Evolutionary conservation across 2,329 filamentous ascomycete species (phyloP).

Genomic region (Alternaria atra): DNA sequence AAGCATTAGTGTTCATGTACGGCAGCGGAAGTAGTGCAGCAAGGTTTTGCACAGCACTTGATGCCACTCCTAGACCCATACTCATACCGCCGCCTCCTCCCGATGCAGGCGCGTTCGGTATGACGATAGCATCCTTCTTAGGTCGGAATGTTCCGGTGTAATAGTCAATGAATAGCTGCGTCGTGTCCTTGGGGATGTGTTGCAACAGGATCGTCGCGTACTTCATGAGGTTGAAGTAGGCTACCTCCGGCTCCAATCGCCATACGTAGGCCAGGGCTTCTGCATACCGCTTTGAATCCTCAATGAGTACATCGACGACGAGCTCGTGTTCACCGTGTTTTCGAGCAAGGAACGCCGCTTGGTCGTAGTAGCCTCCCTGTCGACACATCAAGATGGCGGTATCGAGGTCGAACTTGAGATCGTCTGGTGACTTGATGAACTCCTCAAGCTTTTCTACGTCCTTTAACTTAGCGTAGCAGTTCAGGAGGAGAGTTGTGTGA

Average conservation of each 20-base stretch:
- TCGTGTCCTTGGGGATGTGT: slow-evolving; percentile 83
- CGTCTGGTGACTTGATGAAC: slow-evolving; percentile 94
- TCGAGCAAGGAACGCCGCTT: slow-evolving; percentile 92
- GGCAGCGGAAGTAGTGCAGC: slow-evolving; percentile 84
- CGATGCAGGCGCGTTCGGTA: slow-evolving; percentile 58
- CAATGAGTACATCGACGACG: slow-evolving; percentile 94
- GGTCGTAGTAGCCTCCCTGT: slow-evolving; percentile 95
- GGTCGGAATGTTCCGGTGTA: slow-evolving; percentile 87
- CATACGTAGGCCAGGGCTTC: slow-evolving; percentile 93
- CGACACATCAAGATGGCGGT: slow-evolving; percentile 98
- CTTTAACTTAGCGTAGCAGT: slow-evolving; percentile 98
- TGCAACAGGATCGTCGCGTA: slow-evolving; percentile 91
- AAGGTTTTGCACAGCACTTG: slow-evolving; percentile 84
- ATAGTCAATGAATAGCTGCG: slow-evolving; percentile 90
- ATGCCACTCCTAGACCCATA: slow-evolving; percentile 60
- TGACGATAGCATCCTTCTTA: slow-evolving; percentile 68
- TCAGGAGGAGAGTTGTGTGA: slow-evolving; percentile 91
- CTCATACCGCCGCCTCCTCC: slow-evolving; percentile 53
- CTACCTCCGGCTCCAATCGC: slow-evolving; percentile 79
- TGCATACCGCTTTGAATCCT: slow-evolving; percentile 89
- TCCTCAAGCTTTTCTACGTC: slow-evolving; percentile 95
- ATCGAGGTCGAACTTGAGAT: slow-evolving; percentile 95
- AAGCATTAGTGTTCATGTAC: slow-evolving; percentile 75
- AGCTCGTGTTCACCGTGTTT: slow-evolving; percentile 94
- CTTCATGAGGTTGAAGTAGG: slow-evolving; percentile 91